Evolutionary conservation across 208 protist genomes (phyloP), one percentile per base, ranked within the genome.

Genomic region (Eutreptiella sp.): DNA sequence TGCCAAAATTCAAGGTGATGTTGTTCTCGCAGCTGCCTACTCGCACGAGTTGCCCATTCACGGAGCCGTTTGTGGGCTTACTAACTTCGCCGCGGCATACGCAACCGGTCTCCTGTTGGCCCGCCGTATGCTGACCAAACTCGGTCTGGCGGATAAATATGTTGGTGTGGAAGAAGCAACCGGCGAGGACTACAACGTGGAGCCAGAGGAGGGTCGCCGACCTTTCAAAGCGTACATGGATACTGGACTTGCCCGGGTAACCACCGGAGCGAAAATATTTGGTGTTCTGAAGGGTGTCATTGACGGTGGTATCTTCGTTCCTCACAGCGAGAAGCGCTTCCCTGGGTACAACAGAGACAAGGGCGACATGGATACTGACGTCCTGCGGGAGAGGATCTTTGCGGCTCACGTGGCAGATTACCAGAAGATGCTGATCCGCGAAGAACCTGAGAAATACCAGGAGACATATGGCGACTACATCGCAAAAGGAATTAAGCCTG

Each of bases 31-130:
- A 60, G 69, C 90, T 16, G 97, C 97, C 38, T 99, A 98, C 80
- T 48, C 93, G 27, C 90, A 97, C 80, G 96, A 99, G 85, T 89
- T 99, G 31, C 79, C 88, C 23, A 66, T 75, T 33, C 99, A 93
- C 71, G 97, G 97, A 42, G 66, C 99, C 69, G 79, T 83, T 63
- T 72, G 93, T 61, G 95, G 95, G 63, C 82, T 98, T 46, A 98
- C 94, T 53, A 99, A 99, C 91, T 99, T 97, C 79, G 81, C 96
- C 14, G 90, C 96, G 26, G 79, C 79, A 66, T 98, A 98, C 77
- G 80, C 81, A 55, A 98, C 94, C 32, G 97, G 97, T 52, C 88
- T 99, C 24, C 87, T 99, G 33, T 58, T 94, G 3, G 97, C 95
- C 24, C 92, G 97, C 76, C 87, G 97, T 65, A 71, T 96, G 32